phyloP scores from a whole-genome alignment of 1,284 basidiomycete species.

The Tilletiopsis washingtonensis region DNA sequence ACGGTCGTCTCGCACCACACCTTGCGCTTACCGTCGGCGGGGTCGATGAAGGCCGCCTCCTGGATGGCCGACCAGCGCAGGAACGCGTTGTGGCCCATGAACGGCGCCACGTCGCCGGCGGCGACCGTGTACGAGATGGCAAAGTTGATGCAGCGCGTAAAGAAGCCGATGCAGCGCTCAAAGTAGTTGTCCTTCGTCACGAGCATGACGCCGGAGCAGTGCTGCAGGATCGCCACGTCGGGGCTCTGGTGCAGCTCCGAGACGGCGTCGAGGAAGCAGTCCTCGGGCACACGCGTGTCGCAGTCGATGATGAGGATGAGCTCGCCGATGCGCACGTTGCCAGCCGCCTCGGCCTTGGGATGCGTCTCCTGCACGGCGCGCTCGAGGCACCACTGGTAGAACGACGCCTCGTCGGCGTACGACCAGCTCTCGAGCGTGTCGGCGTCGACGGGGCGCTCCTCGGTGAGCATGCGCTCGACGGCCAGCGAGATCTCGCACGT shows the following conservation, averaged over 20 bases:
- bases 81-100: conserved; percentile 82
- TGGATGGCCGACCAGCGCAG: conserved; percentile 75
- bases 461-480: conserved; percentile 63
- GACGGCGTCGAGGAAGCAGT: conserved; percentile 78
- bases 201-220: conserved; percentile 73
- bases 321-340: conserved; percentile 33
- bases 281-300: conserved; percentile 76
- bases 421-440: background rate
- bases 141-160: conserved; percentile 48
- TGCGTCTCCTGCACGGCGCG: conserved; percentile 50
- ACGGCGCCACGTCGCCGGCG: conserved; percentile 54
- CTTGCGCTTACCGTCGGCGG: conserved; percentile 60
- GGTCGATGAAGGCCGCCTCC: conserved; percentile 65
- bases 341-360: conserved; percentile 46
- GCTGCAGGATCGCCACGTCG: conserved; percentile 72
- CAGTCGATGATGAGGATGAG: conserved; percentile 54
- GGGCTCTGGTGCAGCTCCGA: conserved; percentile 68
- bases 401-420: conserved; percentile 19
- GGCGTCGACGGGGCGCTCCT: conserved; percentile 45
- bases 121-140: conserved; percentile 50
- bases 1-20: conserved; percentile 75
- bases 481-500: conserved; percentile 63
- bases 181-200: conserved; percentile 78
- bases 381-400: conserved; percentile 16
- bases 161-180: conserved; percentile 74